These are phyloP conservation scores for Pyrrhoderma lamaoense DNA, from an alignment of 1,284 basidiomycete genomes.

Conservation along the genomic window DNA sequence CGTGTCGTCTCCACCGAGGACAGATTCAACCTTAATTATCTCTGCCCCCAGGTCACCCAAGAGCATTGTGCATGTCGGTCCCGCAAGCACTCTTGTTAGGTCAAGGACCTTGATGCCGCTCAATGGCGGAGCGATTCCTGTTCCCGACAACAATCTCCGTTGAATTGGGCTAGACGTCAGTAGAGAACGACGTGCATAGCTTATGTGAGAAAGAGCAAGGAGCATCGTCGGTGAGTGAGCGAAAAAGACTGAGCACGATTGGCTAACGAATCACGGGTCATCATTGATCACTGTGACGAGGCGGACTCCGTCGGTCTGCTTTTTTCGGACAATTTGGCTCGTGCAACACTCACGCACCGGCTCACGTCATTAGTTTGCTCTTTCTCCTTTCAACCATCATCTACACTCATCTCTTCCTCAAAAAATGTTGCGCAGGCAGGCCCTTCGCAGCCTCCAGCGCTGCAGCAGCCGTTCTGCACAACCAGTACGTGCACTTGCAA, in stretches of 20 bases:
- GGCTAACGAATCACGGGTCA: background rate
- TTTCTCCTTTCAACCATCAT: too few species aligned
- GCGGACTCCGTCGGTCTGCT: background rate
- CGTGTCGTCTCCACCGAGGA: conserved; percentile 83
- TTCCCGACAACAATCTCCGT: background rate
- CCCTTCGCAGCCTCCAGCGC: conserved; percentile 15
- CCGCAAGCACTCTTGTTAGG: conserved; percentile 83
- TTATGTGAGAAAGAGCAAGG: background rate
- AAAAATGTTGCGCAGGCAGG: conserved; percentile 14
- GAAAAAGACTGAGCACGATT: background rate
- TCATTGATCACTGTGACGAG: conserved; percentile 1
- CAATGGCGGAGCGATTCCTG: conserved; percentile 54
- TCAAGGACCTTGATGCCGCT: conserved; percentile 78
- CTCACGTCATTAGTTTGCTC: too few species aligned
- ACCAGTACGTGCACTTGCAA: conserved; percentile 36
- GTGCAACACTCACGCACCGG: too few species aligned
- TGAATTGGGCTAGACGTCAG: too few species aligned
- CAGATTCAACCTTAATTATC: conserved; percentile 86
- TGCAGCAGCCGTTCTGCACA: background rate
- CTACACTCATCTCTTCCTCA: too few species aligned
- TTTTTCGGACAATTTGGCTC: background rate
- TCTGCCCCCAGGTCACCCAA: conserved; percentile 85
- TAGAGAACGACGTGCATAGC: too few species aligned
- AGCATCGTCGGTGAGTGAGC: background rate
- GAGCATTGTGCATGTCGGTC: conserved; percentile 86